Percentiles rank a stretch among this genome's conserved stretches.
Conservation (phyloP, 306 rosid species). For the Gillenia trifoliata region DNA sequence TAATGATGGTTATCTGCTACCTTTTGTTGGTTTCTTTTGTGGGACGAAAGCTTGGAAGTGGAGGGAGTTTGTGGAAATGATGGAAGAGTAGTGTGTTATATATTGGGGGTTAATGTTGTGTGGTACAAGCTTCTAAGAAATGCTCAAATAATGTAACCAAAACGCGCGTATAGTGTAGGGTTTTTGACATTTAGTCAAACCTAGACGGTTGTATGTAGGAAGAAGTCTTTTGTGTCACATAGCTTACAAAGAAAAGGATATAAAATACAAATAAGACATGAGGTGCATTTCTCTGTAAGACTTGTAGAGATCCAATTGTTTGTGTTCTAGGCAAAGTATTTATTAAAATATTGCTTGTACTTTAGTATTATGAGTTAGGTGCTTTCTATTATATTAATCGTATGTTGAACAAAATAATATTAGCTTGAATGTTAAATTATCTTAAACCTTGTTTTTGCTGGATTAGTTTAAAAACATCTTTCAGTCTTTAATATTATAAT, state of each 20-base stretch:
- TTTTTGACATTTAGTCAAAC: not conserved
- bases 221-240: not conserved
- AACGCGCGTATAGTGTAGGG: not conserved
- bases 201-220: too few relatives aligned
- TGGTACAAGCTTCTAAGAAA: not conserved
- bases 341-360: not conserved
- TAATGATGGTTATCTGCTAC: not conserved
- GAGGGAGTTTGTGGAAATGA: not conserved
- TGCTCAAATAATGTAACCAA: not conserved
- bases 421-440: too few relatives aligned
- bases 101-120: not conserved
- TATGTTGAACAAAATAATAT: too few relatives aligned
- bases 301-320: not conserved
- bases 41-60: not conserved
- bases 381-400: not conserved
- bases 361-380: not conserved
- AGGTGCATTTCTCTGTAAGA: not conserved
- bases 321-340: not conserved
- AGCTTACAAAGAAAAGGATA: not conserved
- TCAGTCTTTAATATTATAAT: too few relatives aligned
- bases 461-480: too few relatives aligned
- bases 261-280: not conserved
- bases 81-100: not conserved
- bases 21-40: not conserved
- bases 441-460: too few relatives aligned